A percentile compares a stretch with the other conserved stretches of the same genome.
These are phyloP conservation scores for Gryganskiella cystojenkinii DNA, from an alignment of 192 early-diverging fungal species.

Conservation along the genomic window DNA sequence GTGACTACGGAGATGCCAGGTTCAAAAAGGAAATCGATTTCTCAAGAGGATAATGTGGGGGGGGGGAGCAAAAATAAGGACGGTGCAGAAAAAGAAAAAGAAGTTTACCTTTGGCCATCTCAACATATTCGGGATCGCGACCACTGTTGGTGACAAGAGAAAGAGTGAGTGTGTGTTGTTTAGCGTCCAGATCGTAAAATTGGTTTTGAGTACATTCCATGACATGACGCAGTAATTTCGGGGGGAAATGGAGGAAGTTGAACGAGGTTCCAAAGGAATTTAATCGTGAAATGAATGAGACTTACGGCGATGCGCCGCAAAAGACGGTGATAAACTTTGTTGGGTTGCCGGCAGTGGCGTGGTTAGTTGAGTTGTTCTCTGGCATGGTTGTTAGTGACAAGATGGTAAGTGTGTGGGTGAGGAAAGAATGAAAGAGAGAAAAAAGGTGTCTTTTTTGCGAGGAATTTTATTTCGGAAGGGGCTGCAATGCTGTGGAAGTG, in stretches of 20 bases:
- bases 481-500: too few relatives aligned
- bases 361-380: conserved; percentile 1
- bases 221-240: neutral
- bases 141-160: conserved; percentile 24
- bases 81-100: neutral
- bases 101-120: conserved; percentile 55
- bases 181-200: neutral
- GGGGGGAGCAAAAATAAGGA: too few relatives aligned
- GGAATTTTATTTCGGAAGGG: too few relatives aligned
- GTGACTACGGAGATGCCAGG: too few relatives aligned
- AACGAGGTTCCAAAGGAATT: too few relatives aligned
- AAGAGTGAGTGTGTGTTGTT: conserved; percentile 5
- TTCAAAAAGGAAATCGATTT: too few relatives aligned
- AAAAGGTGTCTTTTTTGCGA: neutral
- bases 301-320: conserved; percentile 49
- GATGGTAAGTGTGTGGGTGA: neutral
- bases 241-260: neutral
- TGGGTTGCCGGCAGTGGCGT: conserved; percentile 12
- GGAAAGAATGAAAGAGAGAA: neutral
- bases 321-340: conserved; percentile 47
- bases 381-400: conserved; percentile 15
- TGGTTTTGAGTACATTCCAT: neutral
- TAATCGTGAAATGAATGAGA: neutral
- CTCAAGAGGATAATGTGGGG: too few relatives aligned
- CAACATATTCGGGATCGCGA: conserved; percentile 53